A percentile compares a stretch with the other conserved stretches of the same genome.
These are phyloP conservation scores for Penicillium dipodomyicola DNA, from an alignment of 495 filamentous ascomycete genomes.

Conservation along the genomic window DNA sequence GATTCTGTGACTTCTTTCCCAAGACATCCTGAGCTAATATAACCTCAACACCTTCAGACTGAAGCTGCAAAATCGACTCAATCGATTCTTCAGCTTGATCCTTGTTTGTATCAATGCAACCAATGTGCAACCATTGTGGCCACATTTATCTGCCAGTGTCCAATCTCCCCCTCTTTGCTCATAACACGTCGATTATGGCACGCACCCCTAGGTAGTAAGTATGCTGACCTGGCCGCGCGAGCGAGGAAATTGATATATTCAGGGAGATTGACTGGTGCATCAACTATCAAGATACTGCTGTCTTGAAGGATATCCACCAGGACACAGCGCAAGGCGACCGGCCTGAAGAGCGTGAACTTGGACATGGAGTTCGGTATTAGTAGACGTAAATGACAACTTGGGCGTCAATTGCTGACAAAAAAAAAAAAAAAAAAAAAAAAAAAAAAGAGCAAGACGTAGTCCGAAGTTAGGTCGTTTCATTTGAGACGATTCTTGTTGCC, in stretches of 20 bases:
- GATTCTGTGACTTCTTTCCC: neutral
- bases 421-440: no score
- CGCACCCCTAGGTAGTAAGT: conserved; percentile 47
- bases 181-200: conserved; percentile 46
- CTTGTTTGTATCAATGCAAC: conserved; percentile 41
- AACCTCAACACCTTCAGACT: conserved; percentile 8
- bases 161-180: conserved; percentile 39
- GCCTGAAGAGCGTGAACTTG: conserved; percentile 3
- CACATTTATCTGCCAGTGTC: conserved; percentile 37
- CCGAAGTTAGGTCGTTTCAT: neutral
- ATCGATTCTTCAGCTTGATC: conserved; percentile 15
- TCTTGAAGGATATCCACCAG: conserved; percentile 41
- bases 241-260: conserved; percentile 47
- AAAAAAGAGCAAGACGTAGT: neutral
- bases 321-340: neutral
- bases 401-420: neutral
- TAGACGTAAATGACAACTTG: neutral
- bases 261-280: conserved; percentile 45
- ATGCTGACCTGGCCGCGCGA: conserved; percentile 15
- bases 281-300: conserved; percentile 35
- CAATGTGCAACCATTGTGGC: conserved; percentile 35
- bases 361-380: neutral
- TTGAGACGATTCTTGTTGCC: neutral
- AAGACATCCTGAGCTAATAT: conserved; percentile 14
- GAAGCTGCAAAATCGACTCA: neutral